Evolutionary conservation across 176 grass and related monocot species (phyloP).

Genomic region (Carex parvula): DNA sequence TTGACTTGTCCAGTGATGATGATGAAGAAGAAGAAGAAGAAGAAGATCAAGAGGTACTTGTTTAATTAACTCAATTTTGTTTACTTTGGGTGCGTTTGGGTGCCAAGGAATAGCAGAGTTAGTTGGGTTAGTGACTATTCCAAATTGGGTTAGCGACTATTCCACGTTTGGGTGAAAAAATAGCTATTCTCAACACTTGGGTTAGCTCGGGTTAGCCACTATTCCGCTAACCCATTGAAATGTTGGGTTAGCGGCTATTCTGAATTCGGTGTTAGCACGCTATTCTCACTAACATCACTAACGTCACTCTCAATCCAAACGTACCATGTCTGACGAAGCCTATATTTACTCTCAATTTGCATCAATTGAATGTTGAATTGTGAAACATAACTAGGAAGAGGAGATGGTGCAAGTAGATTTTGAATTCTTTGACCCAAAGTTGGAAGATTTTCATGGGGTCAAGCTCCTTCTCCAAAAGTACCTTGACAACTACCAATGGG

Average conservation of each 20-base stretch:
- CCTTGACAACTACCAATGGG: slow-evolving; percentile 71
- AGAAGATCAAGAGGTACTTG: slow-evolving; percentile 14
- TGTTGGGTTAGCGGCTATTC: no score
- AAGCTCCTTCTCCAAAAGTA: slow-evolving; percentile 69
- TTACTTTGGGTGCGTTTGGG: neutral
- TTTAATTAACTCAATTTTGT: neutral
- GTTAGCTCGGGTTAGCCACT: no score
- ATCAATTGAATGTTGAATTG: neutral
- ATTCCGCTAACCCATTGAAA: no score
- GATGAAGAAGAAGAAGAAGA: no score
- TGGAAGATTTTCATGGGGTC: slow-evolving; percentile 62
- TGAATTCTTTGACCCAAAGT: slow-evolving; percentile 91
- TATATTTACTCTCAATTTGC: neutral
- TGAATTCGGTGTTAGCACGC: no score
- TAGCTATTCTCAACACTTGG: no score
- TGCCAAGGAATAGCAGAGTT: no score
- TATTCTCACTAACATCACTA: no score
- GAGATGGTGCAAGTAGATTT: slow-evolving; percentile 81
- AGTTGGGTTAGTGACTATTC: no score
- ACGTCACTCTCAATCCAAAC: no score
- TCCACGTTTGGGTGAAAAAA: no score
- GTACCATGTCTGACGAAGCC: neutral
- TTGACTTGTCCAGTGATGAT: neutral
- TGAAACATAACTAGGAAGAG: slow-evolving; percentile 17
- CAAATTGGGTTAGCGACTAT: no score